phyloP scores from a whole-genome alignment of 164 flowering plant genomes.

The Buxus sempervirens region DNA sequence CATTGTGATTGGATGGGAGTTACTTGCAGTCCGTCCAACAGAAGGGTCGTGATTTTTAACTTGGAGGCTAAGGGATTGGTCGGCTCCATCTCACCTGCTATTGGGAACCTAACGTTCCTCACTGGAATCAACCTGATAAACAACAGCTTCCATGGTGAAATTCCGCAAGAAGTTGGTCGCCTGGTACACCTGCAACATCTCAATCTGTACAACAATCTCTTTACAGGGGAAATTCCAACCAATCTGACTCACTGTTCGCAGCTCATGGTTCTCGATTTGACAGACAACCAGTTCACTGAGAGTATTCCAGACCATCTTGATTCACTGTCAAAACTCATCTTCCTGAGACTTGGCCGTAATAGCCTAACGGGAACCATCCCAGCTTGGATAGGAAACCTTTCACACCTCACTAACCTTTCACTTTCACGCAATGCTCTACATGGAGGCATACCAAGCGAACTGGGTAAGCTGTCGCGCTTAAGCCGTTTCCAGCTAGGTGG shows the following conservation, averaged over 20 bases:
- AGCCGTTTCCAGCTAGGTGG: neutral
- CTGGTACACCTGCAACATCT: slow-evolving; percentile 14
- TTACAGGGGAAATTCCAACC: slow-evolving; percentile 17
- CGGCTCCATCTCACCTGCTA: slow-evolving; percentile 27
- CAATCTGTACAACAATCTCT: slow-evolving; percentile 3
- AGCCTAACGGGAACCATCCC: slow-evolving; percentile 14
- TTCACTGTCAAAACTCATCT: neutral
- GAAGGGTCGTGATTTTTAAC: slow-evolving; percentile 17
- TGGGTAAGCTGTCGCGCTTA: slow-evolving; percentile 11
- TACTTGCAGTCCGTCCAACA: slow-evolving; percentile 12
- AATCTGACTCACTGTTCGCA: slow-evolving; percentile 3
- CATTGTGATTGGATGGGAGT: slow-evolving; percentile 38
- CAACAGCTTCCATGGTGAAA: slow-evolving; percentile 20
- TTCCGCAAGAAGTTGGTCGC: slow-evolving; percentile 19
- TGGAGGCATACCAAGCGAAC: slow-evolving; percentile 18
- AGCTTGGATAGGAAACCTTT: slow-evolving; percentile 15
- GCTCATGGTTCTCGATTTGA: neutral
- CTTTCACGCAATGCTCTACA: slow-evolving; percentile 2
- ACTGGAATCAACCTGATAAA: slow-evolving; percentile 9
- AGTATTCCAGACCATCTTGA: slow-evolving; percentile 9
- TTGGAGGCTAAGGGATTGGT: slow-evolving; percentile 9
- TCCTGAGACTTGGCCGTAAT: neutral
- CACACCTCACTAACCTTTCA: slow-evolving; percentile 4
- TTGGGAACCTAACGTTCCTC: slow-evolving; percentile 38
- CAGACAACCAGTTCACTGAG: slow-evolving; percentile 5